Evolutionary conservation across 768 basidiomycete species (phyloP), one percentile per base, ranked within the genome.

Genomic region (Leccinellum luteum): DNA sequence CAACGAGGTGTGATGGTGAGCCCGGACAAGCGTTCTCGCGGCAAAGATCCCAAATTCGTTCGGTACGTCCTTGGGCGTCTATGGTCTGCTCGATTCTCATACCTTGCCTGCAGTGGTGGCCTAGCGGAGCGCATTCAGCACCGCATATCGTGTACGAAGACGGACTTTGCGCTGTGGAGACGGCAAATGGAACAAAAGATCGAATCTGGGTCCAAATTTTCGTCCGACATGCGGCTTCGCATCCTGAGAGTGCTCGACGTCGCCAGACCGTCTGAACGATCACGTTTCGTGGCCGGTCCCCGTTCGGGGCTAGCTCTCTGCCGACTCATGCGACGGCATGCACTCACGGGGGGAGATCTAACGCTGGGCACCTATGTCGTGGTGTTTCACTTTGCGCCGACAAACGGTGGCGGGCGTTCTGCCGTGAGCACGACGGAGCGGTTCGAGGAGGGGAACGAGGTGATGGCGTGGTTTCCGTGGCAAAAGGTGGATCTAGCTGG

Each of bases 1-100:
- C 72, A 73, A 12, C 77, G 83, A n/a, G 85, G 84, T 1, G 62
- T 87, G 38, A 77, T 77, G 58, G 63, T 84, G 53, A 87, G 85
- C 68, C 86, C 86, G 0, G 77, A 82, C 61, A 87, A 86, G 69
- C 71, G 71, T 21, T 71, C 71, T 35, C 75, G 73, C 49, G 74
- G 73, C 15, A 79, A 77, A 65, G 75, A 72, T 27, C 67, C 71
- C 30, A 83, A 78, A 60, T 80, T 80, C 44, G 51, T 78, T 43
- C 76, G 81, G 85, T 85, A 58, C 44, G 78, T 73, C 50, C 27
- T 31, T 23, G 32, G n/a, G 52, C 53, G 31, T 34, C 14, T 0
- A 25, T 9, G 4, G 14, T 12, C n/a, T 27, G n/a, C 30, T 27
- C 15, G 1, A 6, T n/a, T 31, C 38, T 48, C 27, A 47, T 31